These are phyloP conservation scores for Chlorella ohadii DNA, from an alignment of 139 green algal species.

Conservation along the genomic window DNA sequence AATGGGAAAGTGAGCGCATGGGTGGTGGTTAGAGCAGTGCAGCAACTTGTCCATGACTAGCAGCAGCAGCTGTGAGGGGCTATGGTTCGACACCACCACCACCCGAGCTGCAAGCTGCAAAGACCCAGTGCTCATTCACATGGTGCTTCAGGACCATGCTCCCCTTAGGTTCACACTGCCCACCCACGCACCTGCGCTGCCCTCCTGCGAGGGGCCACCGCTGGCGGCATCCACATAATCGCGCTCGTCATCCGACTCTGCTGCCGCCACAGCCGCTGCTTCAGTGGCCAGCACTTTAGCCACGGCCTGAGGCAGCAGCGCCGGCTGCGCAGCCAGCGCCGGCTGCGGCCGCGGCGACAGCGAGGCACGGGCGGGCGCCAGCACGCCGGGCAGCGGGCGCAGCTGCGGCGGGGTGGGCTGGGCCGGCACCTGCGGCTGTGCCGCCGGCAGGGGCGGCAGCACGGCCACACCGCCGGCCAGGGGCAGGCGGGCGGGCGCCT, in stretches of 20 bases:
- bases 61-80: too few species aligned
- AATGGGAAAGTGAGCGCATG: not conserved
- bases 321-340: not conserved
- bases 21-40: not conserved
- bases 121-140: too few species aligned
- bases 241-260: not conserved
- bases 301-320: not conserved
- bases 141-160: too few species aligned
- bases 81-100: too few species aligned
- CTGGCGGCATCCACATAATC: constrained; percentile 12
- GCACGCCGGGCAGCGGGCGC: not conserved
- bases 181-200: constrained; percentile 8
- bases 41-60: too few species aligned
- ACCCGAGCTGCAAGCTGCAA: too few species aligned
- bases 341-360: constrained; percentile 5
- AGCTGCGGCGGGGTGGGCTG: not conserved
- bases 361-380: constrained; percentile 7
- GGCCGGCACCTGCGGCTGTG: not conserved
- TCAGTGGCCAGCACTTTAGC: constrained; percentile 8
- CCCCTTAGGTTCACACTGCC: too few species aligned
- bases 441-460: not conserved
- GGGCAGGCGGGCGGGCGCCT: not conserved
- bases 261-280: not conserved
- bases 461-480: not conserved
- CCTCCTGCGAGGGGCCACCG: not conserved